A percentile compares a stretch with the other conserved stretches of the same genome.
Evolutionary conservation across 2,329 filamentous ascomycete species (phyloP).

Genomic region (Fusarium haematococcum): DNA sequence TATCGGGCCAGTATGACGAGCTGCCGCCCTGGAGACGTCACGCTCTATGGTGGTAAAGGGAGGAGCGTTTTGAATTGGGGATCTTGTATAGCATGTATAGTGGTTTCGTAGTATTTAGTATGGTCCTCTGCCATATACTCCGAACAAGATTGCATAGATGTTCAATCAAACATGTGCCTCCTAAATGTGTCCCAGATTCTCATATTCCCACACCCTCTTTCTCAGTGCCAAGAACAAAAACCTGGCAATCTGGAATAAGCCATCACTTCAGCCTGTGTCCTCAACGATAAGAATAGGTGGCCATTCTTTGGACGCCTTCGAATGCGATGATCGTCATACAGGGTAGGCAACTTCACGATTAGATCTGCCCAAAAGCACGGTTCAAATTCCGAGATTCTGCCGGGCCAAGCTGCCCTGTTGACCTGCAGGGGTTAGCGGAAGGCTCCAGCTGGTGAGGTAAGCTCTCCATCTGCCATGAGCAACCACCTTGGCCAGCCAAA

Average conservation of each 20-base stretch:
- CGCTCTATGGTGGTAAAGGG: background rate
- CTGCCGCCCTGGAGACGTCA: background rate
- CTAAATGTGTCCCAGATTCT: background rate
- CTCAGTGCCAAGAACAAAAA: background rate
- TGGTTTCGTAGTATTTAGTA: background rate
- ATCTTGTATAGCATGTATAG: background rate
- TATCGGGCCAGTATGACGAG: background rate
- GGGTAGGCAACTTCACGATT: slow-evolving; percentile 8
- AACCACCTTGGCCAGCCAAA: slow-evolving; percentile 36
- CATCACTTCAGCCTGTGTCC: background rate
- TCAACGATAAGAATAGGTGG: background rate
- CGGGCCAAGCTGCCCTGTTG: slow-evolving; percentile 31
- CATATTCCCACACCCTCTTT: background rate
- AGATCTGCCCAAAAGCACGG: background rate
- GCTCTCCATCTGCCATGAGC: slow-evolving; percentile 47
- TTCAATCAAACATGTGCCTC: background rate
- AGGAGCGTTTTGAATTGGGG: background rate
- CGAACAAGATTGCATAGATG: background rate
- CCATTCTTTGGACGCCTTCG: background rate
- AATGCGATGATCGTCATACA: background rate
- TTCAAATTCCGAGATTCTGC: slow-evolving; percentile 47
- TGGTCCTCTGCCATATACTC: background rate
- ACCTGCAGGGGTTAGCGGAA: slow-evolving; percentile 45
- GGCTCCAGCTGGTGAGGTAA: slow-evolving; percentile 58
- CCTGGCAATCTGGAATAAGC: background rate